Conservation (phyloP, 768 basidiomycete genomes). For the Lanmaoa pseudosensibilis region DNA sequence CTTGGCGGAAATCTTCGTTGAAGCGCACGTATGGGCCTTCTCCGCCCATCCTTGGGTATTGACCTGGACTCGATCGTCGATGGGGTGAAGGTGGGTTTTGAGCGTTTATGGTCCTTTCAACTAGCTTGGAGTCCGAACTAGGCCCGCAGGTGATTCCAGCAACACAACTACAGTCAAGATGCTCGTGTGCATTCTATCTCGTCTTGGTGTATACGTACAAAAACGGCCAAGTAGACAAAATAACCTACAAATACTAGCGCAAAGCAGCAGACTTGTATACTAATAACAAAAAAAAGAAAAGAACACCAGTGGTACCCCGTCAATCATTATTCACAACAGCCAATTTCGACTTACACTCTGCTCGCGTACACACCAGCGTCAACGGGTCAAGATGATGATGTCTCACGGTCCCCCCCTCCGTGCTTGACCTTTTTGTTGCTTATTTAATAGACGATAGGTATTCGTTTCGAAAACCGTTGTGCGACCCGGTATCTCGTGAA, state of each 20-base stretch:
- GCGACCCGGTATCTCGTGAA: background rate
- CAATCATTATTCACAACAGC: background rate
- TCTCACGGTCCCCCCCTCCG: background rate
- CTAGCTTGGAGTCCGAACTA: too few species aligned
- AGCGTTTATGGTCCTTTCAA: background rate
- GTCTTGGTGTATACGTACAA: background rate
- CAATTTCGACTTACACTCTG: background rate
- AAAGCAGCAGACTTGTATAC: background rate
- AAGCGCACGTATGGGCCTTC: constrained; percentile 11
- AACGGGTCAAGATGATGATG: background rate
- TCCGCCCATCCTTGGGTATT: constrained; percentile 3
- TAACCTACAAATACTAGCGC: constrained; percentile 2
- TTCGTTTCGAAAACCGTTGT: background rate
- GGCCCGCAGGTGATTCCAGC: too few species aligned
- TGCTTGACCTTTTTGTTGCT: background rate
- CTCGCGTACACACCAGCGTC: background rate
- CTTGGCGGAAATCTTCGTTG: background rate
- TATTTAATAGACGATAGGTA: background rate
- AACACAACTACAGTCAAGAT: too few species aligned
- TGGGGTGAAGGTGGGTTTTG: background rate
- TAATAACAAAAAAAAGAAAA: background rate
- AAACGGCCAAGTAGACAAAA: background rate
- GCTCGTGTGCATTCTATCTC: background rate
- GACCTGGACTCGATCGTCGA: background rate
- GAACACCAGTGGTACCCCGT: too few species aligned